Conservation (phyloP, 306 rosid species). For the Vachellia pachyceras region DNA sequence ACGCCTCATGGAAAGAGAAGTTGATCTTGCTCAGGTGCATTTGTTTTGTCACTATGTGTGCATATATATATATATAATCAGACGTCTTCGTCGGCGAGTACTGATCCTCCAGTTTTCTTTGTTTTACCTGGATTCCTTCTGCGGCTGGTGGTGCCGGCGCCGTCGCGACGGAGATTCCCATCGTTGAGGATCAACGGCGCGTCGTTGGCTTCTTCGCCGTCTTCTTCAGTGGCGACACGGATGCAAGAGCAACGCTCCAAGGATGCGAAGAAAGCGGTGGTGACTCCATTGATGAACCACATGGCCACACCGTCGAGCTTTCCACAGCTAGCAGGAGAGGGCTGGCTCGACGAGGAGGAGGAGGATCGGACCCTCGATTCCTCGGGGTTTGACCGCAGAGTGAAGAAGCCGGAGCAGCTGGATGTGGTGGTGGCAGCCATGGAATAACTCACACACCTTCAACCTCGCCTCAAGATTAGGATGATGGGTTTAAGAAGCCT, state of each 20-base stretch:
- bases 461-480: neutral
- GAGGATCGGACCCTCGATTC: constrained; percentile 48
- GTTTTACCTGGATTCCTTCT: constrained; percentile 58
- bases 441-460: constrained; percentile 33
- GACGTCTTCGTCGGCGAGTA: constrained; percentile 7
- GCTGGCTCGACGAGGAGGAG: constrained; percentile 38
- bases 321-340: constrained; percentile 51
- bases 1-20: constrained; percentile 37
- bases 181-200: constrained; percentile 73
- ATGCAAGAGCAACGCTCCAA: constrained; percentile 77
- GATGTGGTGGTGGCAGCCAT: constrained; percentile 75
- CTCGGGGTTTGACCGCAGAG: constrained; percentile 49
- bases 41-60: neutral
- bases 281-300: constrained; percentile 77
- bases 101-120: constrained; percentile 42
- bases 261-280: constrained; percentile 73
- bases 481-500: constrained; percentile 41
- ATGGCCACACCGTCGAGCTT: constrained; percentile 73
- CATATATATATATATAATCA: neutral
- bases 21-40: constrained; percentile 18
- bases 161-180: constrained; percentile 59
- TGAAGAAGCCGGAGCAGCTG: constrained; percentile 57
- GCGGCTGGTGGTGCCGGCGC: constrained; percentile 44
- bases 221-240: constrained; percentile 71
- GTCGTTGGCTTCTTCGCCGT: constrained; percentile 64